Evolutionary conservation across 2,329 filamentous ascomycete genomes (phyloP).

Genomic region (Epichloe sp.): DNA sequence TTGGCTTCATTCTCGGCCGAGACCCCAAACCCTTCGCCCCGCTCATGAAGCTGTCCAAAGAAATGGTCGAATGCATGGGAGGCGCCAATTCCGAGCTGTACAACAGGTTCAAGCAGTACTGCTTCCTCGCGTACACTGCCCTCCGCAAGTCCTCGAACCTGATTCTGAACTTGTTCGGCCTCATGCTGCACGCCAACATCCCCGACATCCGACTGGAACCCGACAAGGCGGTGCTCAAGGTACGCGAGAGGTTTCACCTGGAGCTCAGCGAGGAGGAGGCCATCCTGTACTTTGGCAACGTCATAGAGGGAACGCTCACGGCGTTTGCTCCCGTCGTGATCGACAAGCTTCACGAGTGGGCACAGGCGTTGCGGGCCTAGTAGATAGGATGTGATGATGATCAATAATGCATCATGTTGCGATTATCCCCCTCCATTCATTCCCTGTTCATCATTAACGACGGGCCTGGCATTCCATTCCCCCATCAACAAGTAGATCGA

Average conservation of each 20-base stretch:
- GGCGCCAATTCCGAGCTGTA: slow-evolving; percentile 72
- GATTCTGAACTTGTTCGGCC: slow-evolving; percentile 85
- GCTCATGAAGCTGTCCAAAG: slow-evolving; percentile 89
- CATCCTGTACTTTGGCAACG: slow-evolving; percentile 69
- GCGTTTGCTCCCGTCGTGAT: slow-evolving; percentile 89
- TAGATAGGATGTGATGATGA: not conserved
- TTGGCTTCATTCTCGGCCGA: slow-evolving; percentile 92
- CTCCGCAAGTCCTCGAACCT: slow-evolving; percentile 80
- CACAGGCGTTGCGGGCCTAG: slow-evolving; percentile 77
- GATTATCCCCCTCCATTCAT: too few species aligned
- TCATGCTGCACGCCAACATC: slow-evolving; percentile 97
- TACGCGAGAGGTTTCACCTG: slow-evolving; percentile 85
- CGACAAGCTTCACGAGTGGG: slow-evolving; percentile 85
- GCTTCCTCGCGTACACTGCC: slow-evolving; percentile 86
- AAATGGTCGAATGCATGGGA: slow-evolving; percentile 99
- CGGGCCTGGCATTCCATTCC: too few species aligned
- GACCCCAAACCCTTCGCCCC: slow-evolving; percentile 97
- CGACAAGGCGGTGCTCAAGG: slow-evolving; percentile 88
- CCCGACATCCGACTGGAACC: slow-evolving; percentile 87
- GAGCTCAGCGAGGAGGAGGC: slow-evolving; percentile 89
- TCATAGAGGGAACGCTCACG: slow-evolving; percentile 84
- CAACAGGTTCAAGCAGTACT: slow-evolving; percentile 84
- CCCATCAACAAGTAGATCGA: too few species aligned
- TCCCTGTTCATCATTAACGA: too few species aligned
- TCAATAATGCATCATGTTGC: too few species aligned